Base-by-base conservation (phyloP, 116 monocot genomes). In the Iris pallida region DNA sequence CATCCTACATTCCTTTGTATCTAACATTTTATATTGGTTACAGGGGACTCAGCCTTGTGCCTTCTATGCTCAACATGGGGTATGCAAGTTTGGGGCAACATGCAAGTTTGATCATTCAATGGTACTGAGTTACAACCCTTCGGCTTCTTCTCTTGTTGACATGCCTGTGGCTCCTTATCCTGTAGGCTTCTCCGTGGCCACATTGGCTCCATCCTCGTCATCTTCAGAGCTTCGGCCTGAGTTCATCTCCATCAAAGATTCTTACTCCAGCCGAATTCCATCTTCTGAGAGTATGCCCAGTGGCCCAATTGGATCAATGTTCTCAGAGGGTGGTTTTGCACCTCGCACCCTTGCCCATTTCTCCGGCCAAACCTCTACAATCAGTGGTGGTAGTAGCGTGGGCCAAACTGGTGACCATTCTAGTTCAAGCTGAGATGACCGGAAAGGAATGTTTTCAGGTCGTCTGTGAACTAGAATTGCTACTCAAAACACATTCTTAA, bases 61-160 rank as follows among this genome's bases (percentile, higher is more conserved):
- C 43, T 93, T 80, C 74, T 93, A 86, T 80, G 66, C 69, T 6
- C 86, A 89, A 75, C 76, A 85, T 76, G 89, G 85, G 2, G 51
- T 78, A 15, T 89, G 89, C 80, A 89, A 85, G 55, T 89, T 80
- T 73, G 89, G 89, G 20, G 80, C 85, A 7, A 82, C 89, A 14
- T 89, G 89, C 71, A 71, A 71, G 54, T 92, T 85, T 60, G 85
- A 92, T 82, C 91, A 92, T 79, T 83, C 91, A 44, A 83, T 85
- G 73, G 80, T 66, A 43, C 59, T 83, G 41, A 78, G 69, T 57
- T 87, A 88, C 54, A 85, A 78, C 20, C 80, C 85, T 46, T 80
- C 87, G 19, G 84, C 82, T 54, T 91, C 87, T 61, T 85, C 84
- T 70, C 73, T 91, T 52, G n/a, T 70, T 9, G 88, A 92, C 57